Base-by-base conservation (phyloP, 2,329 filamentous ascomycete species). In the Ambrosiella beaveri region DNA sequence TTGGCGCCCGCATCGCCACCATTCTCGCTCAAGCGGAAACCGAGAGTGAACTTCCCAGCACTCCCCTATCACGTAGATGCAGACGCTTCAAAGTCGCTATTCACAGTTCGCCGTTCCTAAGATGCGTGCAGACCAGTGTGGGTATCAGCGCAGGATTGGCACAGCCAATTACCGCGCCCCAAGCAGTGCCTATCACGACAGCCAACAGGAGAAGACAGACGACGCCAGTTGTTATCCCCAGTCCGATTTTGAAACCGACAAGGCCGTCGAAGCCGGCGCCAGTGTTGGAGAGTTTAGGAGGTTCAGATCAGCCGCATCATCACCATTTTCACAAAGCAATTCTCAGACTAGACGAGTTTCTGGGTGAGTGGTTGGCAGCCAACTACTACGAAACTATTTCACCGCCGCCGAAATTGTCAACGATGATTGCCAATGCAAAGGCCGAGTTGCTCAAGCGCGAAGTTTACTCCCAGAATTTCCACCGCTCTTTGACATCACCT, bases 331-430 rank as follows among this genome's bases (percentile, higher is more conserved):
- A 75, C 59, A 85, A 80, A 62, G 73, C 79, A 2, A 75, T 82
- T 8, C 71, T 98, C 53, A 85, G 93, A 0, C 77, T 98, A 5
- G 93, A 98, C 70, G 85, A 90, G 0, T 96, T 94, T 66, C 76
- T 98, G 0, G 91, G 93, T 54, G 93, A 98, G 74, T 98, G 93
- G 93, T 76, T 97, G 37, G 87, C 86, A 1, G 88, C 89, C 1
- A 85, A 90, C 66, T 98, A 98, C 69, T 98, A 91, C 65, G 89
- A 95, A 62, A 78, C 86, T 56, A 96, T 96, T 63, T 91, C 86
- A 0, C 87, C 89, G 2, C 93, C 93, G 9, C 93, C 93, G 0
- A 81, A 82, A 49, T 91, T 88, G 2, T 80, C 84, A 3, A 79
- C 93, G 71, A 94, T 98, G 88, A 75, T 97, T 2, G 86, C 86